A percentile compares a stretch with the other conserved stretches of the same genome.
phyloP scores from a whole-genome alignment of 371 early-diverging fungal genomes.

The Umbelopsis sp. region DNA sequence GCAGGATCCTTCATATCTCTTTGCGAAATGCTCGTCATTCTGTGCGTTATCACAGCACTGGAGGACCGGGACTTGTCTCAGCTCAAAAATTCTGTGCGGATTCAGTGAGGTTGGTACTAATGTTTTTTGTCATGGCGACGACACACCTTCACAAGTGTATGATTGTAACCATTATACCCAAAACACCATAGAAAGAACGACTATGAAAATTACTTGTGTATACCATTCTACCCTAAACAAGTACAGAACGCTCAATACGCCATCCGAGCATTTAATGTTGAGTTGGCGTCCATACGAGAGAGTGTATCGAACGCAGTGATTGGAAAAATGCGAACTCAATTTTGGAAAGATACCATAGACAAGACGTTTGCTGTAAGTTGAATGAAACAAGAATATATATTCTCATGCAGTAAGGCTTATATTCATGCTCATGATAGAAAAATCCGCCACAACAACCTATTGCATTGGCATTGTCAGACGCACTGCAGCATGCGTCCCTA shows the following conservation, averaged over 20 bases:
- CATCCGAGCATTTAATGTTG: slow-evolving; percentile 87
- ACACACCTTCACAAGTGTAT: not conserved
- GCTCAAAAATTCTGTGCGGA: slow-evolving; percentile 39
- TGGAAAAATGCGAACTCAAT: slow-evolving; percentile 82
- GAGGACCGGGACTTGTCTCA: not conserved
- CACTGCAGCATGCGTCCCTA: slow-evolving; percentile 52
- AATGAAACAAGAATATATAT: not conserved
- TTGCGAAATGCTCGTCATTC: not conserved
- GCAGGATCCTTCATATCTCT: not conserved
- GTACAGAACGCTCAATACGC: slow-evolving; percentile 74
- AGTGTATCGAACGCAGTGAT: slow-evolving; percentile 68
- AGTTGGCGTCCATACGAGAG: slow-evolving; percentile 81
- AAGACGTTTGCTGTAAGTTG: slow-evolving; percentile 63
- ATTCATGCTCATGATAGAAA: not conserved
- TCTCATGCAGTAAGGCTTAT: too few species aligned
- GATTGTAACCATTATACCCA: not conserved
- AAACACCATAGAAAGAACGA: slow-evolving; percentile 56
- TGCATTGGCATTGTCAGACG: slow-evolving; percentile 56
- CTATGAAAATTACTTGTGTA: slow-evolving; percentile 76
- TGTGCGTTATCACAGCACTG: not conserved
- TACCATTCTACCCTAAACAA: slow-evolving; percentile 72
- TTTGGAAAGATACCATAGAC: slow-evolving; percentile 82
- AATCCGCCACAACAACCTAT: slow-evolving; percentile 77
- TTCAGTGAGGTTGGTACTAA: slow-evolving; percentile 38
- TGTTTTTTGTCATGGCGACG: not conserved